A percentile compares a stretch with the other conserved stretches of the same genome.
These are phyloP conservation scores for Cicer cuneatum DNA, from an alignment of 306 rosid species.

Conservation along the genomic window DNA sequence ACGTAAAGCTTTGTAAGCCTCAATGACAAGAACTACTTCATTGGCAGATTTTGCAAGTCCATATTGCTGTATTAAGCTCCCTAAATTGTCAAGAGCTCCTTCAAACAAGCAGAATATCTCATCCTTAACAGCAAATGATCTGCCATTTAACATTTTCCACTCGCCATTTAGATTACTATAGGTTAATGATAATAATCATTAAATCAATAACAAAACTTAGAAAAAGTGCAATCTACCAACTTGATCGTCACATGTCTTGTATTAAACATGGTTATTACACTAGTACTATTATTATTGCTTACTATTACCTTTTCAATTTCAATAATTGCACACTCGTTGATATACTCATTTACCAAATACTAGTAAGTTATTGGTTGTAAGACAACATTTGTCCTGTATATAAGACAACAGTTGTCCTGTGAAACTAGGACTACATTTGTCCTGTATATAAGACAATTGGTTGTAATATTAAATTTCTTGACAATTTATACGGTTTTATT, in stretches of 20 bases:
- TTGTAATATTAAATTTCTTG: too few relatives aligned
- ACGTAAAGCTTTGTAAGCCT: conserved; percentile 95
- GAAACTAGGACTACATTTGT: too few relatives aligned
- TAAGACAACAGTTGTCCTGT: too few relatives aligned
- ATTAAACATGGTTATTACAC: too few relatives aligned
- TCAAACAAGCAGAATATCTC: conserved; percentile 94
- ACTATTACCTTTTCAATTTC: too few relatives aligned
- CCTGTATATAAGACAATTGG: too few relatives aligned
- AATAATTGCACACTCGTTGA: too few relatives aligned
- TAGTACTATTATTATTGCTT: too few relatives aligned
- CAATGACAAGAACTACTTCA: conserved; percentile 84
- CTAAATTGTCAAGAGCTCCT: conserved; percentile 93
- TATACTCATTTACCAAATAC: too few relatives aligned
- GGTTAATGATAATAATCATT: neutral
- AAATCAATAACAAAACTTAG: neutral
- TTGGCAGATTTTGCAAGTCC: conserved; percentile 84
- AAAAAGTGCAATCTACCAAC: neutral
- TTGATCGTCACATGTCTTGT: neutral
- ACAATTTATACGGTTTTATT: too few relatives aligned
- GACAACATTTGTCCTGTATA: too few relatives aligned
- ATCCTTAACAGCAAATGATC: conserved; percentile 96
- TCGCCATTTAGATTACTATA: neutral
- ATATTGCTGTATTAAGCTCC: conserved; percentile 89
- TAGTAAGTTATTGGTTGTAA: too few relatives aligned
- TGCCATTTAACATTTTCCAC: conserved; percentile 45